Evolutionary conservation across 768 basidiomycete genomes (phyloP).

Genomic region (Tricholoma saponaceum): DNA sequence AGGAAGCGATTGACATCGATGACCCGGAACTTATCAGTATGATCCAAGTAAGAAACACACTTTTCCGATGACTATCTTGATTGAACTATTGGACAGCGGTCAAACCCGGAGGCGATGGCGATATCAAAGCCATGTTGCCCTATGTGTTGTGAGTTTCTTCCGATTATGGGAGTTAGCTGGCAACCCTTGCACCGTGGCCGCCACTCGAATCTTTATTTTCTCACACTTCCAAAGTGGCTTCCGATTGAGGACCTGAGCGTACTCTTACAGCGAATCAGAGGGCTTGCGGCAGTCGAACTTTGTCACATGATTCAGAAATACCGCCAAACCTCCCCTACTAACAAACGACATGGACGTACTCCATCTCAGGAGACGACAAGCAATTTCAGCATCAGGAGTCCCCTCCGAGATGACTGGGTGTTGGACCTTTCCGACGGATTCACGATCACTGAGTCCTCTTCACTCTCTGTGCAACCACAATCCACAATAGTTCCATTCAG

Average conservation of each 20-base stretch:
- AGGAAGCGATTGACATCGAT: background rate
- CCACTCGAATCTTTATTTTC: background rate
- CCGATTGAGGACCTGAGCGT: background rate
- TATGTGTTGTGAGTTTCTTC: background rate
- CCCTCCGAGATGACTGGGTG: too few species aligned
- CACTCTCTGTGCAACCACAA: too few species aligned
- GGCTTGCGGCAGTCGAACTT: background rate
- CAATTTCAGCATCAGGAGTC: too few species aligned
- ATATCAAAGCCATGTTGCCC: background rate
- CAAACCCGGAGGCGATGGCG: background rate
- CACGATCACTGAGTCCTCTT: too few species aligned
- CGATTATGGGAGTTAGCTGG: background rate
- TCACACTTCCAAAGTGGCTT: background rate
- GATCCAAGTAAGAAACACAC: background rate
- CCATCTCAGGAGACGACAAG: background rate
- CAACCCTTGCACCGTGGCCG: background rate
- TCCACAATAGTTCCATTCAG: too few species aligned
- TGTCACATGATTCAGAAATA: background rate
- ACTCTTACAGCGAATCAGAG: background rate
- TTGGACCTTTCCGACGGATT: too few species aligned
- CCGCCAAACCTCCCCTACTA: background rate
- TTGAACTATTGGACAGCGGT: background rate
- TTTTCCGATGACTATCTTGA: background rate
- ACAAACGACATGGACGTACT: background rate
- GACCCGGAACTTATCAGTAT: background rate